phyloP scores from a whole-genome alignment of 2,329 filamentous ascomycete genomes.

The Mollisiaceae sp. region DNA sequence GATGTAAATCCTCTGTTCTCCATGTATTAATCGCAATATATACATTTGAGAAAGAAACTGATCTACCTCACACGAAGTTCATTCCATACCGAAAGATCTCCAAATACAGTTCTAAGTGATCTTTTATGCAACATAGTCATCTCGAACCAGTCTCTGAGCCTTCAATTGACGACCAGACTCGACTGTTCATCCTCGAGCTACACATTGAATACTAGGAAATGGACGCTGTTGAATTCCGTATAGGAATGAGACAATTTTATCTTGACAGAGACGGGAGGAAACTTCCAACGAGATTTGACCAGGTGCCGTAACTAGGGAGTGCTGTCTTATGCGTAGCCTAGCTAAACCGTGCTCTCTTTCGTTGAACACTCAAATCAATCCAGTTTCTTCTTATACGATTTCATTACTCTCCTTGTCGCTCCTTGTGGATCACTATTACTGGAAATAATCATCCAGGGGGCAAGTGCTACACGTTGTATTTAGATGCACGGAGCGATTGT shows the following conservation, averaged over 20 bases:
- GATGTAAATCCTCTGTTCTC: slow-evolving; percentile 2
- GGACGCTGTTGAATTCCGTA: slow-evolving; percentile 15
- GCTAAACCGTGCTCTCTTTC: slow-evolving; percentile 43
- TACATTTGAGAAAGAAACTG: background rate
- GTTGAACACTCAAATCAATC: slow-evolving; percentile 56
- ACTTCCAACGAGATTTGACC: slow-evolving; percentile 45
- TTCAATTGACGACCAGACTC: slow-evolving; percentile 51
- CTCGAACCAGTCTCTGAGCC: slow-evolving; percentile 57
- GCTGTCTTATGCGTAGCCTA: background rate
- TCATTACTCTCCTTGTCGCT: slow-evolving; percentile 46
- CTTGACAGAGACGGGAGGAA: background rate
- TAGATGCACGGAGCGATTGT: background rate
- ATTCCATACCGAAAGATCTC: slow-evolving; percentile 57
- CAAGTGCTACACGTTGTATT: slow-evolving; percentile 44
- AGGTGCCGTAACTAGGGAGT: slow-evolving; percentile 38
- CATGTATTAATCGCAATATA: background rate
- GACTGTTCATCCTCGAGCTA: slow-evolving; percentile 41
- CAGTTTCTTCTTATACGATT: slow-evolving; percentile 51
- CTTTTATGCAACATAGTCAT: slow-evolving; percentile 56
- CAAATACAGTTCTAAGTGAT: slow-evolving; percentile 53
- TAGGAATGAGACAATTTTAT: too few relatives aligned
- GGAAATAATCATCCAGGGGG: slow-evolving; percentile 46
- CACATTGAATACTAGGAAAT: too few relatives aligned
- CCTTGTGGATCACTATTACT: slow-evolving; percentile 39
- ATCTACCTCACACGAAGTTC: slow-evolving; percentile 57